Evolutionary conservation across 2,329 filamentous ascomycete genomes (phyloP).

Genomic region (Aspergillus awamori): DNA sequence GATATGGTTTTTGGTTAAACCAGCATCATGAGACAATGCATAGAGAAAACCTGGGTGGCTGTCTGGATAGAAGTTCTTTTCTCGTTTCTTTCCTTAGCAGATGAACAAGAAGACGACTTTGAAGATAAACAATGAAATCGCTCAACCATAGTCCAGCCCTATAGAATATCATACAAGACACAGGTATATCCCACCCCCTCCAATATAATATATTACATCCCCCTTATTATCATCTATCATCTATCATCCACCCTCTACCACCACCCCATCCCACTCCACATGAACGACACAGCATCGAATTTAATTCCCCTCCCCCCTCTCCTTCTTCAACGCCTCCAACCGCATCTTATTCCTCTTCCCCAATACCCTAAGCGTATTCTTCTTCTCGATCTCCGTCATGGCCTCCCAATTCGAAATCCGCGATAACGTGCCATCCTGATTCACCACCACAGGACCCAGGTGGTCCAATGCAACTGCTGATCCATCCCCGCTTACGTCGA

Average conservation of each 20-base stretch:
- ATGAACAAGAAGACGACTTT: no score
- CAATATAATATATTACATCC: not conserved
- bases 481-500: constrained; percentile 60
- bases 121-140: no score
- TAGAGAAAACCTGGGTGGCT: not conserved
- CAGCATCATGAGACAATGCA: not conserved
- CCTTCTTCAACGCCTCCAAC: constrained; percentile 57
- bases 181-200: not conserved
- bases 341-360: constrained; percentile 69
- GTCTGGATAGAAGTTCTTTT: not conserved
- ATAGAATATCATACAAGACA: not conserved
- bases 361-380: constrained; percentile 68
- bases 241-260: not conserved
- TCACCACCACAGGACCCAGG: constrained; percentile 73
- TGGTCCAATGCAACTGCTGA: constrained; percentile 63
- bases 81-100: no score
- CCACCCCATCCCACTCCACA: not conserved
- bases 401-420: constrained; percentile 73
- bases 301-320: constrained; percentile 14
- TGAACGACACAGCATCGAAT: no score
- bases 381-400: constrained; percentile 69
- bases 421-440: constrained; percentile 70
- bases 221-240: not conserved
- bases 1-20: constrained; percentile 25
- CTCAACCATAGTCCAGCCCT: not conserved